Base-by-base conservation (phyloP, 169 alveolate genomes). In the Eimeria acervulina region DNA sequence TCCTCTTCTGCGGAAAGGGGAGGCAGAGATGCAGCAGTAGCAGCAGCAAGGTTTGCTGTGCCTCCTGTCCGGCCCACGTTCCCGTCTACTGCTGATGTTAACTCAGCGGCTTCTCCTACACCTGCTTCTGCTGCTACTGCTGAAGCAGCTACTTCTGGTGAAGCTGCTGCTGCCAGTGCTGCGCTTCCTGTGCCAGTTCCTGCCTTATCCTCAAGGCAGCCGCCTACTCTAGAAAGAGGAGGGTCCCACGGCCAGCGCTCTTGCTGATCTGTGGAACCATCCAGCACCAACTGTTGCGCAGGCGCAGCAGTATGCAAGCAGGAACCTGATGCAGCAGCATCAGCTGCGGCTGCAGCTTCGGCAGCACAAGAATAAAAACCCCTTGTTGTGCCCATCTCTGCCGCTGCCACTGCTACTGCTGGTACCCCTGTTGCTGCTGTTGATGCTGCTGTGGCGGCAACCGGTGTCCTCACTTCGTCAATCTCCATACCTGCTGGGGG, bases 1-100 rank as follows among this genome's bases (percentile, higher is more conserved):
- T 36, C 91, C 72, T 83, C 91, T 17, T 83, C 91, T 15, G 91
- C 51, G 13, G 91, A 51, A 12, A 21, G 51, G 36, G 76, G 26
- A 31, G 76, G 76, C 26, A 83, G n/a, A 38, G 76, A 83, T 28
- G 38, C 40, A 31, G 47, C 76, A 52, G 74, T 26, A 44, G 42
- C 47, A 19, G 83, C 52, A 72, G 83, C 15, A 19, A 42, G 40
- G 66, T 15, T 12, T 40, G 63, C 26, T 3, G 61, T 42, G 63
- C 63, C 89, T 23, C 44, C 13, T 17, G 2, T 3, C 31, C 66
- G 40, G 8, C 5, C 66, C 52, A 38, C 23, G 63, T 10, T 78
- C 63, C 63, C 89, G 7, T 19, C 68, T 44, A 13, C 89, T n/a
- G 89, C 61, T 26, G 89, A 15, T 21, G 26, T 5, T 17, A 51